Conservation (phyloP, 345 rosid species). For the Lumnitzera littorea region DNA sequence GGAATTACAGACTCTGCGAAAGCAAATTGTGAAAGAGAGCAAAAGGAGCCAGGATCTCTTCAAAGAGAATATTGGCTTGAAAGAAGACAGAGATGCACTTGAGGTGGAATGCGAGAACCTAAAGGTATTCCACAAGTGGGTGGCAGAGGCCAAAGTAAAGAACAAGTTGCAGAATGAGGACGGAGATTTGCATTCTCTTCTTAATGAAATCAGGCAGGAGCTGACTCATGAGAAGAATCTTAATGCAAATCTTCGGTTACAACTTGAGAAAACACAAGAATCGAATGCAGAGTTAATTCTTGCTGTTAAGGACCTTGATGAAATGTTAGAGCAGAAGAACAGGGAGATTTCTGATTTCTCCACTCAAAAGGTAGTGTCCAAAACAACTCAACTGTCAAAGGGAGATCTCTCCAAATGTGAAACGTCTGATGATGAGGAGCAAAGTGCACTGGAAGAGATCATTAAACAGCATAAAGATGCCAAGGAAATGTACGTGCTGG, state of each 20-base stretch:
- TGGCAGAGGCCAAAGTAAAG: constrained; percentile 33
- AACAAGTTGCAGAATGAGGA: constrained; percentile 48
- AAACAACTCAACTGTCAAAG: constrained; percentile 20
- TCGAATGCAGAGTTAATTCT: constrained; percentile 85
- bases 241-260: constrained; percentile 59
- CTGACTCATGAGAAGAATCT: constrained; percentile 64
- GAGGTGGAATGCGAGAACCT: constrained; percentile 48
- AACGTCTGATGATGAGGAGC: constrained; percentile 72
- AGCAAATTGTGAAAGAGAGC: constrained; percentile 80
- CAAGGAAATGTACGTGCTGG: constrained; percentile 44
- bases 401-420: constrained; percentile 25
- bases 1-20: constrained; percentile 78
- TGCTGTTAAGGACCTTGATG: constrained; percentile 80
- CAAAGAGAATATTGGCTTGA: constrained; percentile 48
- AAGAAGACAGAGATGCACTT: constrained; percentile 64
- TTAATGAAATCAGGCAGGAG: constrained; percentile 73
- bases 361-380: constrained; percentile 18
- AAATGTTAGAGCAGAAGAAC: constrained; percentile 56
- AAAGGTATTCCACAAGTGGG: constrained; percentile 35
- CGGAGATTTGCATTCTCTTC: constrained; percentile 48
- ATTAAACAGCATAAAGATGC: constrained; percentile 57
- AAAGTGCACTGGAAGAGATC: constrained; percentile 75
- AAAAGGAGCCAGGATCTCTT: constrained; percentile 77
- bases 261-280: constrained; percentile 82
- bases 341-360: constrained; percentile 22